Base-by-base conservation (phyloP, 1,139 yeast genomes). In the Blastobotrys niveus region DNA sequence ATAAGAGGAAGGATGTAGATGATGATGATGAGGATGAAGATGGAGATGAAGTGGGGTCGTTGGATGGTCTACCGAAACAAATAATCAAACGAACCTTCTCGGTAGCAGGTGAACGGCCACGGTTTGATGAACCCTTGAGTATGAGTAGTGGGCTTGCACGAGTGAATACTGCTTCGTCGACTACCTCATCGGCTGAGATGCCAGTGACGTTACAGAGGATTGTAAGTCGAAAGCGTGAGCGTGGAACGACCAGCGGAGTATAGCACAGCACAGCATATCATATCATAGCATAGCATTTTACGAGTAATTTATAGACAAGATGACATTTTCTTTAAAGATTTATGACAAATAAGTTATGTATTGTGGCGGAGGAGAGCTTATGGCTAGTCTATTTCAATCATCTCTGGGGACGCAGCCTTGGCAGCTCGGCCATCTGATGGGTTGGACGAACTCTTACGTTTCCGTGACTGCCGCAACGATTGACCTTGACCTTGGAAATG, bases 401-500 rank as follows among this genome's bases (percentile, higher is more conserved):
- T 76, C 51, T 85, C 94, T 0, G 93, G 91, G 53, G 69, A 31
- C 15, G 48, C 42, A 43, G 34, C 44, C 40, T 31, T 46, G 42
- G 36, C 54, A n/a, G n/a, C n/a, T 34, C 34, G 52, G 42, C 34
- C 42, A 27, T 24, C 42, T 73, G 60, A 65, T 76, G 65, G 67
- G 75, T 46, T 66, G 63, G 5, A 14, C 64, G 58, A 50, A 70
- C 62, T 64, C 56, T 82, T 83, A 49, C 95, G 70, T 61, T 87
- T 87, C 57, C 76, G 79, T 48, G 80, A 77, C 54, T 79, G 82
- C 56, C 96, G 74, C 47, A 87, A 68, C 0, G 87, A 74, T 58
- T 46, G 63, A 55, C 66, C 66, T 19, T 50, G 47, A 2, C 65
- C 66, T 8, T 45, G 34, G 49, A 82, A 85, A 20, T 65, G 63